Evolutionary conservation across 2,329 filamentous ascomycete species (phyloP).

Genomic region (Fusarium sp.): DNA sequence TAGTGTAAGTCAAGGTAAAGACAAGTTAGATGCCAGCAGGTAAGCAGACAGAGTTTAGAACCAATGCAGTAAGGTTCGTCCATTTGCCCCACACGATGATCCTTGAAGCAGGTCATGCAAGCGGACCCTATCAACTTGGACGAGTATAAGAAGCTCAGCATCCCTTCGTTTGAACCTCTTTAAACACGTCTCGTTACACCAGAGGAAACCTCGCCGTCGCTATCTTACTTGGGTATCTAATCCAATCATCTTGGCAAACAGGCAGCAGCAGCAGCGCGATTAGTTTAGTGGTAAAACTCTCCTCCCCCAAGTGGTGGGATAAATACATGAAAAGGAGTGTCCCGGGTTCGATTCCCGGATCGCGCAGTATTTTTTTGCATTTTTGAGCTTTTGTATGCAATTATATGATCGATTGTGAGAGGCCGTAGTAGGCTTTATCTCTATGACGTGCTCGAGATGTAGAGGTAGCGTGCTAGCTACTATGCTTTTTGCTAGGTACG

Average conservation of each 20-base stretch:
- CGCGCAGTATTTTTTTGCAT: conserved; percentile 41
- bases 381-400: neutral
- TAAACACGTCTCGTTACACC: neutral
- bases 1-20: neutral
- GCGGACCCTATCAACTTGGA: neutral
- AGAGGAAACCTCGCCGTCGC: neutral
- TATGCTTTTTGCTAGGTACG: neutral
- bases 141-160: conserved; percentile 24
- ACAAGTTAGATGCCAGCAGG: neutral
- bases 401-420: neutral
- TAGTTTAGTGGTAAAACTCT: conserved; percentile 55
- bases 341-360: conserved; percentile 53
- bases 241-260: neutral
- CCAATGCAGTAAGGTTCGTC: conserved; percentile 6
- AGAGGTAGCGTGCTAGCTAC: neutral
- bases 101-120: conserved; percentile 4
- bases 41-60: neutral
- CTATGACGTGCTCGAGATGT: neutral
- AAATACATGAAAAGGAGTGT: conserved; percentile 41
- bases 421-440: neutral
- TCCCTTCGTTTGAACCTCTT: neutral
- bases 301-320: conserved; percentile 50
- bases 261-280: conserved; percentile 44
- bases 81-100: conserved; percentile 7
- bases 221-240: conserved; percentile 2